These are phyloP conservation scores for Endoconidiophora laricicola DNA, from an alignment of 2,329 filamentous ascomycete species.

Conservation along the genomic window DNA sequence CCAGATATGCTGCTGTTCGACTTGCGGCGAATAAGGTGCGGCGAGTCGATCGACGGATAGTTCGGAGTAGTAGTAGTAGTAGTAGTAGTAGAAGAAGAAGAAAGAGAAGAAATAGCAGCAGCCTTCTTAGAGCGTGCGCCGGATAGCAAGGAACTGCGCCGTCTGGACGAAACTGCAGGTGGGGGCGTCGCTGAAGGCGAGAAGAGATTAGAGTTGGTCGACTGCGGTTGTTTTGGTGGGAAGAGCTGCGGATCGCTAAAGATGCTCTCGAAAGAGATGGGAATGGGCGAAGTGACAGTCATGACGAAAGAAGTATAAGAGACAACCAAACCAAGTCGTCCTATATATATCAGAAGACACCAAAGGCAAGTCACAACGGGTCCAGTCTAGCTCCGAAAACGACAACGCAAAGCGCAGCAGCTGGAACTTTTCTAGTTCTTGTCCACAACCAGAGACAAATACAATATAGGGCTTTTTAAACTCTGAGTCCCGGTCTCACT, in stretches of 20 bases:
- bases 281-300: background rate
- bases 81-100: background rate
- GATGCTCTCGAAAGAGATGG: background rate
- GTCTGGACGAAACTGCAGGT: too few relatives aligned
- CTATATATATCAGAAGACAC: background rate
- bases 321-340: background rate
- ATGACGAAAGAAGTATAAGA: background rate
- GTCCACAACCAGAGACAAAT: too few relatives aligned
- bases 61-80: background rate
- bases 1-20: background rate
- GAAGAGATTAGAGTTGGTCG: too few relatives aligned
- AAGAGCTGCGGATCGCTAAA: constrained; percentile 1
- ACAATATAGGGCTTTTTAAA: too few relatives aligned
- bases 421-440: too few relatives aligned
- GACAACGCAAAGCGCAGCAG: too few relatives aligned
- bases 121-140: too few relatives aligned
- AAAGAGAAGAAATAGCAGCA: background rate
- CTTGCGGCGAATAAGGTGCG: constrained; percentile 4
- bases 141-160: too few relatives aligned
- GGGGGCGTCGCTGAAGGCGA: too few relatives aligned
- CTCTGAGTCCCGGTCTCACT: too few relatives aligned
- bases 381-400: background rate
- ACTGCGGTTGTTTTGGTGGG: background rate
- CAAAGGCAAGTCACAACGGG: background rate
- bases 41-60: constrained; percentile 3